phyloP scores from a whole-genome alignment of 352 stramenopile species.

The Phytophthora idaei region DNA sequence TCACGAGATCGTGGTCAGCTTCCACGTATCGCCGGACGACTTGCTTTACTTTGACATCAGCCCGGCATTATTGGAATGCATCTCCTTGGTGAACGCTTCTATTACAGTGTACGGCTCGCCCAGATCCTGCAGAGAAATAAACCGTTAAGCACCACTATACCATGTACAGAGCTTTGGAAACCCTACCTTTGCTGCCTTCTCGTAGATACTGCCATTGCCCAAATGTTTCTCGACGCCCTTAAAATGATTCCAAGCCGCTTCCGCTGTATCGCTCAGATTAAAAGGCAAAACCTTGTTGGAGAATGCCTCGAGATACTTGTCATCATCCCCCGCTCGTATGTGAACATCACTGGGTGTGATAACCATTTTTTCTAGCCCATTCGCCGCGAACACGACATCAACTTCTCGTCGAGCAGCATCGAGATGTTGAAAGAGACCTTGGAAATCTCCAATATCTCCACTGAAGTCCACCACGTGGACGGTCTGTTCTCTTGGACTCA shows the following conservation, averaged over 20 bases:
- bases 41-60: constrained; percentile 58
- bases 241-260: constrained; percentile 34
- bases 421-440: neutral
- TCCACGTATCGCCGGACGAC: constrained; percentile 61
- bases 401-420: constrained; percentile 5
- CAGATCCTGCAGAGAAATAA: constrained; percentile 12
- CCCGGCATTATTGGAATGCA: constrained; percentile 52
- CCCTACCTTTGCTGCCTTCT: constrained; percentile 29
- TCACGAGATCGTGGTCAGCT: constrained; percentile 57
- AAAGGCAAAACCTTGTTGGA: constrained; percentile 37
- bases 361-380: constrained; percentile 25
- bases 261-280: constrained; percentile 3
- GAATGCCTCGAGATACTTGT: constrained; percentile 30
- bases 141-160: no score
- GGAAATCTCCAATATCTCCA: constrained; percentile 22
- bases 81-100: constrained; percentile 60
- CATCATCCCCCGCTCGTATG: constrained; percentile 14
- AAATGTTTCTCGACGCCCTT: constrained; percentile 37
- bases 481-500: no score
- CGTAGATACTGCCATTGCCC: constrained; percentile 29
- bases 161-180: no score
- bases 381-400: constrained; percentile 31
- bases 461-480: constrained; percentile 4
- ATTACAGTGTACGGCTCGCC: constrained; percentile 57
- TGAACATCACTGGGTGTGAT: constrained; percentile 23